These are phyloP conservation scores for Trichoderma koningii DNA, from an alignment of 2,329 filamentous ascomycete species.

Conservation along the genomic window DNA sequence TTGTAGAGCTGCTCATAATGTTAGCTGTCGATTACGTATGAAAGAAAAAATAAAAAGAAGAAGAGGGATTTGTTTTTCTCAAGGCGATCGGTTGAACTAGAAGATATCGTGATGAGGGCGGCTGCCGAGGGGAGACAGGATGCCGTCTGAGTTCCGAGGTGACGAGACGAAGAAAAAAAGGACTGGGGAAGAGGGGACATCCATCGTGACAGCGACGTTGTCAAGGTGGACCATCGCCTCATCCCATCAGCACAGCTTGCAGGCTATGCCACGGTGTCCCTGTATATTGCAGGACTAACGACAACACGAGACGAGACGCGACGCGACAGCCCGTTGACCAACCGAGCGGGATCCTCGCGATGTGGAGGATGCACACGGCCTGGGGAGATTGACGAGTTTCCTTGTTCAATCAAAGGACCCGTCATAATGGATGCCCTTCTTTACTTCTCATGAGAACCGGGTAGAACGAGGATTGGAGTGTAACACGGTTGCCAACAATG, in stretches of 20 bases:
- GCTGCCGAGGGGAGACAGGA: neutral
- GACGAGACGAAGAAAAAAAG: neutral
- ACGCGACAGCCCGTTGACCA: neutral
- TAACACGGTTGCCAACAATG: too few relatives aligned
- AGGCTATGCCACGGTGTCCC: neutral
- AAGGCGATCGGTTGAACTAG: too few relatives aligned
- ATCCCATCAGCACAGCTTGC: constrained; percentile 8
- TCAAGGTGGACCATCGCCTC: neutral
- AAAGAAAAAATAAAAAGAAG: constrained; percentile 17
- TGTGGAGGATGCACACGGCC: too few relatives aligned
- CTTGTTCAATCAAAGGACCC: too few relatives aligned
- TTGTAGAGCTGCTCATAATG: constrained; percentile 27
- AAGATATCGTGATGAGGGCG: neutral
- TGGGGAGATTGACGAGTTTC: too few relatives aligned
- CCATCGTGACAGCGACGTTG: neutral
- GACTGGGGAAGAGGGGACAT: too few relatives aligned
- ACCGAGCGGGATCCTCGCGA: too few relatives aligned
- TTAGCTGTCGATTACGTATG: constrained; percentile 22
- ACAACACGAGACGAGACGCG: neutral
- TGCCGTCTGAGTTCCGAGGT: neutral
- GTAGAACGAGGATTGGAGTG: too few relatives aligned
- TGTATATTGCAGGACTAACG: neutral
- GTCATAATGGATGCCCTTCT: too few relatives aligned
- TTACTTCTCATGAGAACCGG: too few relatives aligned
- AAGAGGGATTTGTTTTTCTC: neutral